These are phyloP conservation scores for Paraphaeosphaeria sporulosa DNA, from an alignment of 2,329 filamentous ascomycete species.

Conservation along the genomic window DNA sequence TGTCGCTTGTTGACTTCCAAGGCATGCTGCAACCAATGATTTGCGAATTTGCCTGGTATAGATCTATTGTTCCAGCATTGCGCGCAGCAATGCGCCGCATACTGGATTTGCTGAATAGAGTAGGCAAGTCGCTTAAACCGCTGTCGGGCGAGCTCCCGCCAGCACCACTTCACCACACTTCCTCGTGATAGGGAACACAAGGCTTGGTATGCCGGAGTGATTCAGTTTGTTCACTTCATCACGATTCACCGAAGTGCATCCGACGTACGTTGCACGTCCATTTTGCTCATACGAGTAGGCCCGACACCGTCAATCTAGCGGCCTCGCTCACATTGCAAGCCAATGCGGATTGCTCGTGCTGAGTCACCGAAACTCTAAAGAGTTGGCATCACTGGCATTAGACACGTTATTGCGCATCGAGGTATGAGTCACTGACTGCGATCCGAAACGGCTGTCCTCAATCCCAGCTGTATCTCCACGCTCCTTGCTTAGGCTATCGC, in stretches of 20 bases:
- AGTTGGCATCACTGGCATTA: conserved; percentile 19
- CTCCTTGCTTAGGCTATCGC: conserved; percentile 8
- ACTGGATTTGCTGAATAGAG: not conserved
- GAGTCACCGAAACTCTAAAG: conserved; percentile 22
- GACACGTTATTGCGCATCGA: conserved; percentile 37
- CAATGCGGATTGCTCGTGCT: conserved; percentile 29
- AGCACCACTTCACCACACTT: not conserved
- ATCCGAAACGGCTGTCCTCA: conserved; percentile 25
- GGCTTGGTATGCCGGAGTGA: not conserved
- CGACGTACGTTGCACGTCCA: conserved; percentile 20
- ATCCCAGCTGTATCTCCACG: conserved; percentile 8
- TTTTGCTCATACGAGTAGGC: conserved; percentile 20
- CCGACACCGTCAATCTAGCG: conserved; percentile 20
- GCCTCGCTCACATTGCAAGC: conserved; percentile 21
- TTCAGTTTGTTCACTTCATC: conserved; percentile 24
- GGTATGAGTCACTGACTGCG: conserved; percentile 31
- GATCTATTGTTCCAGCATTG: not conserved
- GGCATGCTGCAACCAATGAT: conserved; percentile 12
- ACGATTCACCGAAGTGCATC: conserved; percentile 24
- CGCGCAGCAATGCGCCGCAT: not conserved
- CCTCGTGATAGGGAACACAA: not conserved
- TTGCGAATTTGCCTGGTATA: not conserved
- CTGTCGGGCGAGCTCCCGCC: not conserved
- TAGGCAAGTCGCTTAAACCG: not conserved
- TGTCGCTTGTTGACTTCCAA: not conserved